Percentiles rank a stretch among this genome's conserved stretches.
These are phyloP conservation scores for Hypoxylon sp. DNA, from an alignment of 2,329 filamentous ascomycete genomes.

Conservation along the genomic window DNA sequence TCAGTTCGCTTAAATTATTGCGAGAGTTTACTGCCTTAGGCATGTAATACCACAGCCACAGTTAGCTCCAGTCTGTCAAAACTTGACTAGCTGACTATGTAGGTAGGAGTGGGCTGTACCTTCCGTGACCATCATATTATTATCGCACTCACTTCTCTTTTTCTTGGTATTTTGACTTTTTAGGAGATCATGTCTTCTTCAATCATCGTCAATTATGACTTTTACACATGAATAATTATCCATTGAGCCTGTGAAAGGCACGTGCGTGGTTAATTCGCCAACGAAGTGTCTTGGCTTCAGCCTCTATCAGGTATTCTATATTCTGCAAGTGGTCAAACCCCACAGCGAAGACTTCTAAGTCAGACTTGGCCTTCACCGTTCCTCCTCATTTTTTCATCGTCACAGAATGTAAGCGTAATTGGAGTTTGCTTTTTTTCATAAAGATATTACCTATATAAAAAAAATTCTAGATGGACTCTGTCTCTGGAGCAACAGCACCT, in stretches of 20 bases:
- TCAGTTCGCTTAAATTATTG: background rate
- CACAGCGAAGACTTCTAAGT: constrained; percentile 32
- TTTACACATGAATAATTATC: constrained; percentile 5
- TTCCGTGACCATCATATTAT: constrained; percentile 5
- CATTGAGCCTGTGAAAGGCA: constrained; percentile 23
- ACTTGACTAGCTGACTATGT: background rate
- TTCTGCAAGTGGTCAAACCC: constrained; percentile 26
- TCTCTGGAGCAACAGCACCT: background rate
- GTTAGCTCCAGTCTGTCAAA: background rate
- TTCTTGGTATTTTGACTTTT: background rate
- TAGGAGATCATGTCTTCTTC: background rate
- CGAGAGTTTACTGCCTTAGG: background rate
- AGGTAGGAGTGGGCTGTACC: background rate
- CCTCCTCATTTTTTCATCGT: constrained; percentile 16
- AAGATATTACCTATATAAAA: constrained; percentile 11
- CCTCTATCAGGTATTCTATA: constrained; percentile 33
- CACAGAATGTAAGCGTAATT: constrained; percentile 27
- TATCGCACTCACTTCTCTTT: constrained; percentile 2
- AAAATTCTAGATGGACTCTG: background rate
- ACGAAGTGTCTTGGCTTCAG: constrained; percentile 37
- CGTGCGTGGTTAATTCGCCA: constrained; percentile 23
- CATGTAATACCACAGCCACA: background rate
- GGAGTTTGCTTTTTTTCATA: constrained; percentile 1
- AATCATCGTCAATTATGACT: constrained; percentile 8
- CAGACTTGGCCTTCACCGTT: constrained; percentile 15